These are phyloP conservation scores for Suillus cothurnatus DNA, from an alignment of 768 basidiomycete genomes.

Conservation along the genomic window DNA sequence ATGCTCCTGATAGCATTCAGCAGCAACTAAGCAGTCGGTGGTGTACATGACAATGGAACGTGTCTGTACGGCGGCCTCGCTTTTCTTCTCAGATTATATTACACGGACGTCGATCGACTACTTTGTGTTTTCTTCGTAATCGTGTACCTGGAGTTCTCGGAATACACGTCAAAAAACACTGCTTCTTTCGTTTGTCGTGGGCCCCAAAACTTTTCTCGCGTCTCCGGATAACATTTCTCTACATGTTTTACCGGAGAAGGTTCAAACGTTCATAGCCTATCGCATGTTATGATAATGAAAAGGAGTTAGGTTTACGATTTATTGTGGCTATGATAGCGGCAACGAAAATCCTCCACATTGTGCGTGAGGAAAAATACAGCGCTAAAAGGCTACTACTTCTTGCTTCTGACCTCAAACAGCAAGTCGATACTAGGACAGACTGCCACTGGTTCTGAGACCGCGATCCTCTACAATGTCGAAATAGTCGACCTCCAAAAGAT, in stretches of 20 bases:
- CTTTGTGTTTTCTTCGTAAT: not conserved
- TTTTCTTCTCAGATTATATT: conserved; percentile 10
- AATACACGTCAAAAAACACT: not conserved
- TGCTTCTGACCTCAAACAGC: not conserved
- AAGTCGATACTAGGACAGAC: not conserved
- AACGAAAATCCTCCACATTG: conserved; percentile 2
- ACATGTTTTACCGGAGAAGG: not conserved
- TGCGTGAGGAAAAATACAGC: not conserved
- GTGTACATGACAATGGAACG: not conserved
- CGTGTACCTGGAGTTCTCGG: not conserved
- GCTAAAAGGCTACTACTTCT: not conserved
- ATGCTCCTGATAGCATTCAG: not conserved
- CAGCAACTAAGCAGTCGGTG: not conserved
- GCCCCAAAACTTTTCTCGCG: not conserved
- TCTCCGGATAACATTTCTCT: not conserved
- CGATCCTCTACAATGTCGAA: not conserved
- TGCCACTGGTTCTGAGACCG: not conserved
- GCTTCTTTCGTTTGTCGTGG: not conserved
- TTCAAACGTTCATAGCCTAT: not conserved
- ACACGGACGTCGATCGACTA: conserved; percentile 6
- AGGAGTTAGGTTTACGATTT: no score
- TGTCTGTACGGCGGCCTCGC: conserved; percentile 10
- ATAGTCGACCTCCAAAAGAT: not conserved
- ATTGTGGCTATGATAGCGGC: not conserved
- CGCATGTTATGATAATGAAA: conserved; percentile 1